Base-by-base conservation (phyloP, 2,329 filamentous ascomycete species). In the Fusarium sp. region DNA sequence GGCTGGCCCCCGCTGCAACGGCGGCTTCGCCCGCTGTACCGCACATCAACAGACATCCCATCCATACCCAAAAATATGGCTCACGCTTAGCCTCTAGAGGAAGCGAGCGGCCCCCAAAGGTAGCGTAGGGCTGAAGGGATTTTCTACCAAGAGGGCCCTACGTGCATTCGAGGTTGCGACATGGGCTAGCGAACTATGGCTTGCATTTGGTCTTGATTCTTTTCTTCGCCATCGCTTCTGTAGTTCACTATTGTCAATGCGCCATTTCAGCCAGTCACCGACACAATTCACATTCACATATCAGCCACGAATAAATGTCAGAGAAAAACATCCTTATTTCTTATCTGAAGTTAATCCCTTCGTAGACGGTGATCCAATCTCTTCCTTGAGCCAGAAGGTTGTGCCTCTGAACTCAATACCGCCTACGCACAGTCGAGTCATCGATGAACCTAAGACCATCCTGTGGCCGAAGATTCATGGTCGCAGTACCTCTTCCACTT, bases 41-140 rank as follows among this genome's bases (percentile, higher is more conserved):
- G 66, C 61, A 49, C 68, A 71, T 68, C 66, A 46, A 65, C 43
- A 67, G 42, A 52, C 54, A 52, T 71, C 51, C 28, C 63, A 54
- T 63, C 63, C 58, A 36, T 51, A 50, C 49, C 66, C 58, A 59
- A 62, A 52, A 67, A 61, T 63, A 52, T 40, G 67, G 61, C 66
- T 60, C 68, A 72, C 71, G 71, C 71, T 73, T 73, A 68, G 45
- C 71, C 71, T 73, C 71, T 73, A 73, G 71, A 72, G 71, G 71
- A 61, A 73, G 66, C 46, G 58, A 73, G 54, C 53, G 39, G 51
- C 59, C 59, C 58, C 63, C 62, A 58, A 49, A 50, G 46, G 50
- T 57, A 53, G 46, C 59, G 55, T 73, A 73, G 68, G 71, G 71
- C 71, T 73, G 71, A 72, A 53, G 34, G 43, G n/a, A 43, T 58